phyloP scores from a whole-genome alignment of 495 filamentous ascomycete species.

The Hyaloscypha hepaticicola region DNA sequence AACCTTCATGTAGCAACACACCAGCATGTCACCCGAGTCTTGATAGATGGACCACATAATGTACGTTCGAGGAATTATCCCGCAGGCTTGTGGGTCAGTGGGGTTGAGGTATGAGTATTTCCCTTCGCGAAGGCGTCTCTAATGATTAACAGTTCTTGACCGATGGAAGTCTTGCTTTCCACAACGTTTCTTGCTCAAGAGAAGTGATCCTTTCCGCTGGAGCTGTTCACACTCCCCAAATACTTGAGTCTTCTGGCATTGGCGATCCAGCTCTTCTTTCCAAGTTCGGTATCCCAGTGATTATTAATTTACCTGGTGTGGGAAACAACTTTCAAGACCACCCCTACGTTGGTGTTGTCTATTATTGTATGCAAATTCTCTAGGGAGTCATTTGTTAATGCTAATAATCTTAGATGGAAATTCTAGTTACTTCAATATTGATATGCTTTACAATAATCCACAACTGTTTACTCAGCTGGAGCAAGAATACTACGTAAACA shows the following conservation, averaged over 20 bases:
- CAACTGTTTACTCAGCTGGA: conserved; percentile 7
- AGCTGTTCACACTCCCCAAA: conserved; percentile 58
- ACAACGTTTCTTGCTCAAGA: conserved; percentile 32
- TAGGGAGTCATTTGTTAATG: background rate
- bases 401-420: conserved; percentile 15
- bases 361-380: conserved; percentile 6
- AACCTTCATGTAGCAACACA: conserved; percentile 44
- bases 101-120: conserved; percentile 4
- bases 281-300: conserved; percentile 46
- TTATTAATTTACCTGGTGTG: conserved; percentile 57
- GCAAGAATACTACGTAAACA: conserved; percentile 23
- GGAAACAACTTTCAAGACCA: conserved; percentile 67
- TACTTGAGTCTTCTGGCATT: conserved; percentile 64
- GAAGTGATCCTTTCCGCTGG: conserved; percentile 67
- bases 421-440: conserved; percentile 5
- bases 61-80: conserved; percentile 1
- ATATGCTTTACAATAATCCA: conserved; percentile 15
- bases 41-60: conserved; percentile 5
- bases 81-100: background rate
- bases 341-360: conserved; percentile 18
- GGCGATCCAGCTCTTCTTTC: conserved; percentile 51
- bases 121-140: background rate
- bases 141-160: conserved; percentile 2
- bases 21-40: conserved; percentile 12
- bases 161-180: conserved; percentile 8